Evolutionary conservation across 2,329 filamentous ascomycete genomes (phyloP).

Genomic region (Verticillium nubilum): DNA sequence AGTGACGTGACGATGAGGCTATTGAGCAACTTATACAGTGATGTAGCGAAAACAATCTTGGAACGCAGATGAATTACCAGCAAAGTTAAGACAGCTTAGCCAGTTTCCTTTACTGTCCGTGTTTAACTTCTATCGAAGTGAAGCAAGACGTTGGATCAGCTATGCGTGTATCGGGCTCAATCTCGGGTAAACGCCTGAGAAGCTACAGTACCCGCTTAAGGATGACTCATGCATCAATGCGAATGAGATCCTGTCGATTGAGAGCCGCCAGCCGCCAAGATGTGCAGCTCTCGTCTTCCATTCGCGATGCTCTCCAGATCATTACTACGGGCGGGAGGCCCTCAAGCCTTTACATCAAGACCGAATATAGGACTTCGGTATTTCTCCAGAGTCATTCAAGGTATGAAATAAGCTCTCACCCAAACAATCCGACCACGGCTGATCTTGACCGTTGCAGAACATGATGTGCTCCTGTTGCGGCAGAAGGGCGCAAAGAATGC

Average conservation of each 20-base stretch:
- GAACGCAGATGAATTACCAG: no score
- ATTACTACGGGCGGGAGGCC: neutral
- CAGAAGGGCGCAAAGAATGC: conserved; percentile 26
- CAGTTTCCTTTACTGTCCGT: no score
- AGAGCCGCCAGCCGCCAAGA: neutral
- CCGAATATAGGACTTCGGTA: neutral
- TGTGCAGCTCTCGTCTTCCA: neutral
- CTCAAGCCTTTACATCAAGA: neutral
- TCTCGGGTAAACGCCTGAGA: neutral
- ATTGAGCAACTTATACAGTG: no score
- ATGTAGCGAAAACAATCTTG: no score
- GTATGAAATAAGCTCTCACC: no score
- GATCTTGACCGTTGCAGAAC: conserved; percentile 19
- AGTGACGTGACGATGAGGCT: neutral
- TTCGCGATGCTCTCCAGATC: neutral
- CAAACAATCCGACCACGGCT: neutral
- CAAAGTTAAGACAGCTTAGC: no score
- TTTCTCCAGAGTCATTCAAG: conserved; percentile 1
- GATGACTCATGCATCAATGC: neutral
- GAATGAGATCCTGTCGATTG: neutral
- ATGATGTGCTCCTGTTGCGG: conserved; percentile 33
- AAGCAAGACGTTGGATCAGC: no score
- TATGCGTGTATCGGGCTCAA: neutral
- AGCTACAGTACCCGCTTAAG: no score
- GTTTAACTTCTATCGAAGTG: no score